Conservation (phyloP, 306 rosid species). For the Pueraria montana region DNA sequence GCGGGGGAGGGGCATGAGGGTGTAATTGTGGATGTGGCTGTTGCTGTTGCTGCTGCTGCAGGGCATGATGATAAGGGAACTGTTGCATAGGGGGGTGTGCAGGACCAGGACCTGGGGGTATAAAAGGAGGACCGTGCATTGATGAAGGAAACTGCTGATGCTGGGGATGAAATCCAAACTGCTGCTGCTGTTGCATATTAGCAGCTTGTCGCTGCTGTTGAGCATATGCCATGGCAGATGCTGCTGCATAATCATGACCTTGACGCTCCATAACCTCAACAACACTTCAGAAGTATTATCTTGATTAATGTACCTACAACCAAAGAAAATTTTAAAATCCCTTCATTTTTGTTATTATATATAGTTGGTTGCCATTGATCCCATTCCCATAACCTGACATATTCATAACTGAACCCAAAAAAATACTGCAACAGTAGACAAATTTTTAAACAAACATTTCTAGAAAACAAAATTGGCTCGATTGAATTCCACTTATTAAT, state of each 20-base stretch:
- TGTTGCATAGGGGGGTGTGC: conserved; percentile 85
- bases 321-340: background rate
- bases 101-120: conserved; percentile 85
- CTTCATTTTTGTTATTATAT: background rate
- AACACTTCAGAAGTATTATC: background rate
- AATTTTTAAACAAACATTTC: background rate
- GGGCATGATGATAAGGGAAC: conserved; percentile 75
- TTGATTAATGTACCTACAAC: conserved; percentile 45
- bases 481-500: background rate
- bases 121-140: conserved; percentile 84
- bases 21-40: conserved; percentile 63
- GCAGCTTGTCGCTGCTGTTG: conserved; percentile 81
- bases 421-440: background rate
- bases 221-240: conserved; percentile 87
- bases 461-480: background rate
- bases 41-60: conserved; percentile 67
- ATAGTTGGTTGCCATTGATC: background rate
- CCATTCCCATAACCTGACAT: no score
- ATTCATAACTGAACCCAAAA: background rate
- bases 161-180: conserved; percentile 86
- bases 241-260: conserved; percentile 84
- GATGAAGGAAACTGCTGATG: conserved; percentile 88
- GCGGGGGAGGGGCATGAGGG: conserved; percentile 75
- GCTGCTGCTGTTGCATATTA: conserved; percentile 74
- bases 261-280: conserved; percentile 78